These are phyloP conservation scores for Omphalea diandra DNA, from an alignment of 441 rosid species.

Conservation along the genomic window DNA sequence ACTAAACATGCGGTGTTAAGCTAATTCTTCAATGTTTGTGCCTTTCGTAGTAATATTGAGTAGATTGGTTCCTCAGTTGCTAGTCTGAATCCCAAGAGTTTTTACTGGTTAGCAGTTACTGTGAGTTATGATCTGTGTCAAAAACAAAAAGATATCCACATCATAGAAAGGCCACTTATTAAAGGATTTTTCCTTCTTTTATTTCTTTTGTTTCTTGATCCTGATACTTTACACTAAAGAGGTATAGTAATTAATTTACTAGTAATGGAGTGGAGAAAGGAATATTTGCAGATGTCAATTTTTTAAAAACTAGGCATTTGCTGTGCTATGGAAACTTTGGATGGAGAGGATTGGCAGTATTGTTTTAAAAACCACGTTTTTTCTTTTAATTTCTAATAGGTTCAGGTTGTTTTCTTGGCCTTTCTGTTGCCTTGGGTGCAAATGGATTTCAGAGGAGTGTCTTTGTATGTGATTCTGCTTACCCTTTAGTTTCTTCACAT, in stretches of 20 bases:
- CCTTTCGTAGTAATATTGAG: not conserved
- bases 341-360: no score
- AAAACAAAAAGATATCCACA: no score
- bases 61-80: not conserved
- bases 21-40: not conserved
- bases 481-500: not conserved
- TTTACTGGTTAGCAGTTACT: not conserved
- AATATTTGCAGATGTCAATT: not conserved
- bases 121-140: no score
- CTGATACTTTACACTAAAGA: not conserved
- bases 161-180: not conserved
- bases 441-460: not conserved
- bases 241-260: not conserved
- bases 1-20: not conserved
- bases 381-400: not conserved
- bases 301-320: not conserved
- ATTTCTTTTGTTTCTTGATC: slow-evolving; percentile 1
- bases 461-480: not conserved
- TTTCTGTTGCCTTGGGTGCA: not conserved
- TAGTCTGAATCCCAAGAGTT: not conserved
- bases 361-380: no score
- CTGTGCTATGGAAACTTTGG: no score
- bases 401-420: not conserved
- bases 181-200: not conserved
- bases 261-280: no score